phyloP scores from a whole-genome alignment of 148 eudicot species.

The Amaranthus cruentus region DNA sequence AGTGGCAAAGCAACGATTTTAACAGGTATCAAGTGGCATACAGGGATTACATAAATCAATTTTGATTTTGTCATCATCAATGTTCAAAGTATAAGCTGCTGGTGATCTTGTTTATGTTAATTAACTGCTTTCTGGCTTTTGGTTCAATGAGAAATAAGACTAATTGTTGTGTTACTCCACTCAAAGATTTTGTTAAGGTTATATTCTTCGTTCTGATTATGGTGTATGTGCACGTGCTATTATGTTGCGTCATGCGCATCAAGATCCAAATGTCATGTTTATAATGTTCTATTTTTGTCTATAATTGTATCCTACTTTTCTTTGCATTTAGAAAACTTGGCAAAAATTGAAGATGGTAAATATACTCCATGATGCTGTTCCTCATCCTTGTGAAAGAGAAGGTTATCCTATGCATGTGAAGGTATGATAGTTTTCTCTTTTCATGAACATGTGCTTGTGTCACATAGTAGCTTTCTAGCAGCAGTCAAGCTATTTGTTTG shows the following conservation, averaged over 20 bases:
- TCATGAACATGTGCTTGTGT: neutral
- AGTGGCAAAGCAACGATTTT: no score
- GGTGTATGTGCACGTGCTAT: neutral
- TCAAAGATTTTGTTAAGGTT: no score
- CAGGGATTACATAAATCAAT: neutral
- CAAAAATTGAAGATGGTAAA: conserved; percentile 52
- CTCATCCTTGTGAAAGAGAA: conserved; percentile 55
- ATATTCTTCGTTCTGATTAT: neutral
- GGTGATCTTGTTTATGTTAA: neutral
- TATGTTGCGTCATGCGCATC: neutral
- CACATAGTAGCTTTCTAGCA: neutral
- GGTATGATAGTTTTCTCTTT: conserved; percentile 35
- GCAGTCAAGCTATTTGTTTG: neutral
- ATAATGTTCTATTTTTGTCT: neutral
- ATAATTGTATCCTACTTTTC: neutral
- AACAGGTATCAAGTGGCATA: no score
- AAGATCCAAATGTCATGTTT: neutral
- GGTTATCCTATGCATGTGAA: conserved; percentile 90
- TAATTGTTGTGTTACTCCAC: neutral
- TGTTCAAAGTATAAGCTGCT: conserved; percentile 1
- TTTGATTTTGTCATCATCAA: neutral
- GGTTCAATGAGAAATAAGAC: neutral
- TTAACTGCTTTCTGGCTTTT: neutral
- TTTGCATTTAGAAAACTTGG: conserved; percentile 76
- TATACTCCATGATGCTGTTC: conserved; percentile 80